These are phyloP conservation scores for Penicillium crustosum DNA, from an alignment of 2,329 filamentous ascomycete species.

Conservation along the genomic window DNA sequence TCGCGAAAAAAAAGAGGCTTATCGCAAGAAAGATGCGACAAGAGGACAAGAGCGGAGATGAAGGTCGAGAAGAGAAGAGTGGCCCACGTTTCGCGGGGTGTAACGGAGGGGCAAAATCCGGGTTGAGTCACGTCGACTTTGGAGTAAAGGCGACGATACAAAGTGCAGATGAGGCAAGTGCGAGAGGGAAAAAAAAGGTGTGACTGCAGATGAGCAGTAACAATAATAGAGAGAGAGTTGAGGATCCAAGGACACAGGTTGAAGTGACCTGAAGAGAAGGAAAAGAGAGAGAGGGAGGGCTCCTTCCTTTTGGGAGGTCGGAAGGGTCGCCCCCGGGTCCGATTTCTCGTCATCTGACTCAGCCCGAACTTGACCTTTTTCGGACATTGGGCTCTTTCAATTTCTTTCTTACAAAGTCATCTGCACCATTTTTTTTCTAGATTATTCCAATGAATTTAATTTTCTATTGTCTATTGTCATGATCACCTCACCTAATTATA, in stretches of 20 bases:
- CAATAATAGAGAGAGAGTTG: neutral
- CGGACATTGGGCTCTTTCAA: neutral
- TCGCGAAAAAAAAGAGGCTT: neutral
- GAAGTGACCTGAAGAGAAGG: conserved; percentile 1
- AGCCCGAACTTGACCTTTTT: conserved; percentile 8
- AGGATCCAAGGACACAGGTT: conserved; percentile 1
- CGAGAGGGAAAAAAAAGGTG: neutral
- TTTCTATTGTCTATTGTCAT: neutral
- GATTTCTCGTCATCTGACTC: conserved; percentile 11
- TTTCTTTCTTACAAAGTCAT: neutral
- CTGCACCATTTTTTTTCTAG: neutral
- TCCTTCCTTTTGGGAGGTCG: neutral
- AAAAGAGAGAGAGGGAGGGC: neutral
- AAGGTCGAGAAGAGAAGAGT: conserved; percentile 15
- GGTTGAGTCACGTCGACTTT: conserved; percentile 24
- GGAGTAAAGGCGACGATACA: neutral
- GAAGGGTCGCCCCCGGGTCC: neutral
- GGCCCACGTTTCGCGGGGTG: conserved; percentile 26
- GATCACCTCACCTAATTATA: neutral
- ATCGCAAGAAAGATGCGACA: neutral
- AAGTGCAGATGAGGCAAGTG: neutral
- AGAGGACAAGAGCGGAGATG: conserved; percentile 1
- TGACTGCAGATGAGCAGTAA: neutral
- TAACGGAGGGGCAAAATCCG: conserved; percentile 12
- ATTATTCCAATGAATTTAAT: neutral